Base-by-base conservation (phyloP, 495 filamentous ascomycete genomes). In the Thermothielavioides terrestris region DNA sequence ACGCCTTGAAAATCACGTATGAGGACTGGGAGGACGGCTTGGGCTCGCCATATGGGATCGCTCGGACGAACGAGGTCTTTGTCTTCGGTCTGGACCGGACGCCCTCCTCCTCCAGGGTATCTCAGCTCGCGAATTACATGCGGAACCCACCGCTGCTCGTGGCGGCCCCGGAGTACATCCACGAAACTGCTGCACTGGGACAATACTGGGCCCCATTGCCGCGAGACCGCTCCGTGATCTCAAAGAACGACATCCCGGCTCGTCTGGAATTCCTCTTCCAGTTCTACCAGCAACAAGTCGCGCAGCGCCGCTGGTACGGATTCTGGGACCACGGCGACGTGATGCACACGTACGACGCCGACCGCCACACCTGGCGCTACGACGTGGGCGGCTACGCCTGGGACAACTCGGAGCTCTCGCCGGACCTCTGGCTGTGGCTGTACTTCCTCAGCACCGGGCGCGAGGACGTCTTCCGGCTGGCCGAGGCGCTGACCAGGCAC, bases 241-340 rank as follows among this genome's bases (percentile, higher is more conserved):
- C 42, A 17, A 44, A 32, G 27, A 20, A 26, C 42, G 32, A 44
- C 18, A 44, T 44, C 18, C 27, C 31, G 42, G 25, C 11, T 28
- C 31, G 22, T 11, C 42, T 44, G 17, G 42, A 44, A 15, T 44
- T 44, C 18, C 42, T 44, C 14, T 26, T 44, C 15, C 31, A 32
- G 42, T 28, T 32, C 42, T 44, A 44, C 28, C 42, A 32, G 42
- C 21, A 44, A 10, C 27, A 44, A 28, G 42, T 44, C 12, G 42
- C 31, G 27, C 17, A 26, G 17, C 42, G 42, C 11, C 42, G 42
- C 10, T 44, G 42, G 42, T 44, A 44, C 28, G 42, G 42, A 4
- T 44, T 44, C 28, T 28, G 31, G 9, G 42, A 44, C 42, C 18
- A 44, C 28, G 42, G 42, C 42, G 42, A 44, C 42, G 14, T 44